Evolutionary conservation across 2,329 filamentous ascomycete genomes (phyloP), one percentile per base, ranked within the genome.

Genomic region (Neoascochyta sp.): DNA sequence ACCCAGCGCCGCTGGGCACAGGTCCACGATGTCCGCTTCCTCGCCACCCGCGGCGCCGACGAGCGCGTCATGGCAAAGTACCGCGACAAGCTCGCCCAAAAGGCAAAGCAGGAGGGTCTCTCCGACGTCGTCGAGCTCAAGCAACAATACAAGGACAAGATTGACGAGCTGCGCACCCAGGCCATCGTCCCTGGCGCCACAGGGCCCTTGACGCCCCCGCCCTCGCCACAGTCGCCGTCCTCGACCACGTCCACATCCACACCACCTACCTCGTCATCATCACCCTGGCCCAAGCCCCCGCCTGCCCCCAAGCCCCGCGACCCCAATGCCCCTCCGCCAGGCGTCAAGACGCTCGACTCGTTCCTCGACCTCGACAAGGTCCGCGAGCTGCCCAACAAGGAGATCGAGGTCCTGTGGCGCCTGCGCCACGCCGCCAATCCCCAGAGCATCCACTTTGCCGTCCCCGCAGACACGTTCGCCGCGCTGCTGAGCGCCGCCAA

Each of bases 331-430:
- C 58, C 58, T 16, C 54, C 62, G 3, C 52, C 62, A 4, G 76
- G 76, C 28, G 68, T 83, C 42, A 83, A 81, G 55, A 77, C 79
- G 0, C 72, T 86, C 9, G 70, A 71, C 36, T 77, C 78, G 24
- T 86, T 76, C 65, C 68, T 98, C 52, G 84, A 96, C 67, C 71
- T 96, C 27, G 71, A 79, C 37, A 96, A 95, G 62, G 79, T 79
- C 32, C 73, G 76, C 30, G 61, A 67, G 24, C 79, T 96, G 3
- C 83, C 89, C 0, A 68, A 76, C 11, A 82, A 86, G 60, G 89
- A 96, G 62, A 81, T 98, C 33, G 81, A 87, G 51, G 78, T 81
- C 17, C 75, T 96, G 50, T 98, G 92, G 92, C 85, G 90, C 14
- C 76, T 95, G 15, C 83, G 86, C 29, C 86, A 95, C 68, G 82